Percentiles rank a stretch among this genome's conserved stretches.
Evolutionary conservation across 768 basidiomycete species (phyloP).

Genomic region (Amanita muscaria): DNA sequence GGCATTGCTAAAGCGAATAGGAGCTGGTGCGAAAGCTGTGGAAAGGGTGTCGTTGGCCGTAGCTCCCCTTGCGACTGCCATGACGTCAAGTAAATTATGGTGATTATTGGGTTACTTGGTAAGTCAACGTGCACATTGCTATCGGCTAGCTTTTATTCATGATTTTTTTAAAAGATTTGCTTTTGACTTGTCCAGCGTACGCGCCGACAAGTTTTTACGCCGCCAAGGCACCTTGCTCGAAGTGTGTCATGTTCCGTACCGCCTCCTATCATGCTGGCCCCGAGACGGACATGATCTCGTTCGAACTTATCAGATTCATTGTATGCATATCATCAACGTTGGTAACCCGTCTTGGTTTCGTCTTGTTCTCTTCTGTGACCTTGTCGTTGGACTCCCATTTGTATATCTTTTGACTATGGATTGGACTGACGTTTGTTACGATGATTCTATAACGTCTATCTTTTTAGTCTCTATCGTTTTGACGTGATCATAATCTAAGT

Average conservation of each 20-base stretch:
- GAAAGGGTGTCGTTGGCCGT: slow-evolving; percentile 56
- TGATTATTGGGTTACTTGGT: background rate
- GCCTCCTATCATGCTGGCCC: slow-evolving; percentile 43
- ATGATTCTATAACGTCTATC: background rate
- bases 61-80: slow-evolving; percentile 50
- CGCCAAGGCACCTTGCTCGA: slow-evolving; percentile 41
- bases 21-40: slow-evolving; percentile 67
- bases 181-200: slow-evolving; percentile 6
- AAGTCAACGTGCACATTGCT: background rate
- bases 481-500: no score
- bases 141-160: background rate
- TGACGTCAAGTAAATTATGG: slow-evolving; percentile 46
- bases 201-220: slow-evolving; percentile 22
- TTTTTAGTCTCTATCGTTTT: background rate
- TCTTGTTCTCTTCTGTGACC: background rate
- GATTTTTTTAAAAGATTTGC: background rate
- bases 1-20: slow-evolving; percentile 60
- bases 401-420: slow-evolving; percentile 3
- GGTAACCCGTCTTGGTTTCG: background rate
- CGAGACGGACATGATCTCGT: slow-evolving; percentile 61
- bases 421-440: slow-evolving; percentile 2
- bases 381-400: slow-evolving; percentile 3
- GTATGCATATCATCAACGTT: slow-evolving; percentile 9
- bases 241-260: slow-evolving; percentile 59
- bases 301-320: slow-evolving; percentile 24